Evolutionary conservation across 768 basidiomycete species (phyloP).

Genomic region (Mycena chlorophos): DNA sequence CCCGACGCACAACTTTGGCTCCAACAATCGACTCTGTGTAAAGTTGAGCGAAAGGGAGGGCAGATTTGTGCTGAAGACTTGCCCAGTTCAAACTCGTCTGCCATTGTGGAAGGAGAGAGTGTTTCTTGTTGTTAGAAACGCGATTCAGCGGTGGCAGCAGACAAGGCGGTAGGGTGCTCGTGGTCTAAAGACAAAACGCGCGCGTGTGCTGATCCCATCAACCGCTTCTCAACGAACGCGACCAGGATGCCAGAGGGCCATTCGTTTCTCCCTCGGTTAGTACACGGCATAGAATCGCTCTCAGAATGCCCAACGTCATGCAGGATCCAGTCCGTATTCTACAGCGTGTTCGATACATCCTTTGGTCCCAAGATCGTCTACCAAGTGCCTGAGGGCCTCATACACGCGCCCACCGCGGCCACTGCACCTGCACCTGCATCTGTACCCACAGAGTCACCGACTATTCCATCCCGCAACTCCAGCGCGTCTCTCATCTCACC

Average conservation of each 20-base stretch:
- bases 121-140: background rate
- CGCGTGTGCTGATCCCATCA: background rate
- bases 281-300: too few species aligned
- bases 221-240: background rate
- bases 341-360: conserved; percentile 84
- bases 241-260: conserved; percentile 41
- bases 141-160: too few species aligned
- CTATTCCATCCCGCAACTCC: conserved; percentile 49
- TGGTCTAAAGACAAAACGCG: background rate
- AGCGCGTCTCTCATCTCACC: conserved; percentile 53
- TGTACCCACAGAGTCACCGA: conserved; percentile 25
- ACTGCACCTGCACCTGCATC: conserved; percentile 26
- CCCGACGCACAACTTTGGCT: conserved; percentile 49
- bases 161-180: too few species aligned
- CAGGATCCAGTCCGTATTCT: conserved; percentile 85
- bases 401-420: conserved; percentile 49
- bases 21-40: conserved; percentile 50
- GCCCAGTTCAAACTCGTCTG: conserved; percentile 68
- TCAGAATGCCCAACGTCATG: background rate
- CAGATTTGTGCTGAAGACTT: conserved; percentile 27
- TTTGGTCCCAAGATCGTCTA: conserved; percentile 89
- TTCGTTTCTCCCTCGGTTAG: conserved; percentile 62
- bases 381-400: conserved; percentile 89
- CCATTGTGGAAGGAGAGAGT: background rate
- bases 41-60: conserved; percentile 5